Conservation (phyloP, 176 grass and related monocot species). For the Tillandsia fasciculata region DNA sequence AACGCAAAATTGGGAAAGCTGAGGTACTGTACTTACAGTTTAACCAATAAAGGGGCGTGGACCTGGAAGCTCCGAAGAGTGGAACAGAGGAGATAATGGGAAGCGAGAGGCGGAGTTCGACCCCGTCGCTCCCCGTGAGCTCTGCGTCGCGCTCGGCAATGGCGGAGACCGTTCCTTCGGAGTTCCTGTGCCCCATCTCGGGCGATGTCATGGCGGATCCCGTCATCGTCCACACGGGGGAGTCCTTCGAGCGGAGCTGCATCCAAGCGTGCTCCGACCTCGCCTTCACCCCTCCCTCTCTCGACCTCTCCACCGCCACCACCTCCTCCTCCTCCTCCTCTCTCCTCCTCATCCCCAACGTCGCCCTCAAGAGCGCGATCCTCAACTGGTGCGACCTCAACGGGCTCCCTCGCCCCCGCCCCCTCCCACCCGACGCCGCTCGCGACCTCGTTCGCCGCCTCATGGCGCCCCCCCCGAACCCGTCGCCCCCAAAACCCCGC, state of each 20-base stretch:
- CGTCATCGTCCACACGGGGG: slow-evolving; percentile 41
- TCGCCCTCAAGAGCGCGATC: slow-evolving; percentile 64
- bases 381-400: slow-evolving; percentile 72
- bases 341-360: slow-evolving; percentile 64
- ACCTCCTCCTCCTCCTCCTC: slow-evolving; percentile 22
- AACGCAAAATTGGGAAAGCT: slow-evolving; percentile 1
- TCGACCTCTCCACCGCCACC: slow-evolving; percentile 8
- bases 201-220: slow-evolving; percentile 81
- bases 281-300: slow-evolving; percentile 43
- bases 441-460: slow-evolving; percentile 57
- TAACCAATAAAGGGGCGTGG: no score
- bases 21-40: background rate
- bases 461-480: slow-evolving; percentile 30
- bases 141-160: slow-evolving; percentile 27
- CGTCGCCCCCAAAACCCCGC: background rate
- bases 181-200: slow-evolving; percentile 94
- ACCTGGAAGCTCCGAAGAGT: background rate
- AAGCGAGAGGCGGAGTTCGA: slow-evolving; percentile 33
- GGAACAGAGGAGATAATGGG: slow-evolving; percentile 25
- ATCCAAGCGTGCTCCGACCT: slow-evolving; percentile 73
- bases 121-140: background rate
- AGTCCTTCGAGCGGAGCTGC: slow-evolving; percentile 84
- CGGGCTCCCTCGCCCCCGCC: slow-evolving; percentile 38
- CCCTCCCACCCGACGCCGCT: slow-evolving; percentile 47
- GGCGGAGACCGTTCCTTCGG: slow-evolving; percentile 44